Base-by-base conservation (phyloP, 768 basidiomycete genomes). In the Ramaria sp. region DNA sequence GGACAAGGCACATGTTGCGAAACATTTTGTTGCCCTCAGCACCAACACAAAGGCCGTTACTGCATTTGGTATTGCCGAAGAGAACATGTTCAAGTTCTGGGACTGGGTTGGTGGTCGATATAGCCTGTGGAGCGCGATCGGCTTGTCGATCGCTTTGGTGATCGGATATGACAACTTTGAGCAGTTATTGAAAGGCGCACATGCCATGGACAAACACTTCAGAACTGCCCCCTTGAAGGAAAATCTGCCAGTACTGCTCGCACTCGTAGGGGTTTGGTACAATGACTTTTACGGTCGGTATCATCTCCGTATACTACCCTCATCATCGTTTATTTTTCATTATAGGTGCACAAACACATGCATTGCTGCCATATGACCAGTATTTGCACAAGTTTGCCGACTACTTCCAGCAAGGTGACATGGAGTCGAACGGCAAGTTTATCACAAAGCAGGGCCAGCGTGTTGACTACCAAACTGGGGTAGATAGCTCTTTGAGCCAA, bases 61-160 rank as follows among this genome's bases (percentile, higher is more conserved):
- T 16, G 81, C 77, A 2, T 99, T 99, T 64, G 96, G 96, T 39
- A 99, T 99, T 64, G 75, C 85, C 44, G 68, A 82, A 57, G 77
- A 78, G 61, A 97, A 97, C 73, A 99, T 99, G 94, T 99, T 99
- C 81, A 83, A 87, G 66, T 98, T 99, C 81, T 99, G 95, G 95
- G 96, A 98, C 70, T 99, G 96, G 96, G 96, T 99, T 59, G 96
- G 96, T 58, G 96, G 96, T 25, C 82, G 95, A 59, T 99, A 99
- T 79, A 92, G 88, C 62, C 76, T 99, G 60, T 98, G 96, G 95
- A 93, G 90, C 58, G 95, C 96, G 28, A 97, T 99, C 61, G 96
- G 96, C 56, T 76, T 98, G 56, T 88, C 89, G 43, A 98, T 99
- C 69, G 88, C 89, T 37, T 73, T 98, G 49, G 85, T 83, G 44